phyloP scores from a whole-genome alignment of 352 stramenopile genomes.

The Aphanomyces astaci region DNA sequence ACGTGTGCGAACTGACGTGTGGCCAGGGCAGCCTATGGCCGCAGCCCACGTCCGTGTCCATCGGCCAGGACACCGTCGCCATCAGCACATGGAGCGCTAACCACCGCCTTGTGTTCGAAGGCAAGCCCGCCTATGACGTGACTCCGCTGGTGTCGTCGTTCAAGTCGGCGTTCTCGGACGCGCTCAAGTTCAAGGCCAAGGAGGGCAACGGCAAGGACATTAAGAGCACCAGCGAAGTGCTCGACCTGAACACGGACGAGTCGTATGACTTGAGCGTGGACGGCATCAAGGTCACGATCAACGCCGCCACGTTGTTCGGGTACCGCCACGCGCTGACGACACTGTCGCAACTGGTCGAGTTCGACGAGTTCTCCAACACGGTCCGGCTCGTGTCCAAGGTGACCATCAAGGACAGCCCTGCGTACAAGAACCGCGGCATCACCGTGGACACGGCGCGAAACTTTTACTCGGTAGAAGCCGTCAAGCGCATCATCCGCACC shows the following conservation, averaged over 20 bases:
- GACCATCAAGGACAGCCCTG: slow-evolving; percentile 5
- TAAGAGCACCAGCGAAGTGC: too few relatives aligned
- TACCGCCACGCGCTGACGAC: slow-evolving; percentile 19
- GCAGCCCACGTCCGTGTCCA: not conserved
- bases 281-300: not conserved
- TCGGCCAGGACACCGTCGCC: not conserved
- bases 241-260: too few relatives aligned
- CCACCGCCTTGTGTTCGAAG: slow-evolving; percentile 9
- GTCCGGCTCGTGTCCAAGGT: not conserved
- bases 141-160: too few relatives aligned
- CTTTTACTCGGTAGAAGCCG: slow-evolving; percentile 4
- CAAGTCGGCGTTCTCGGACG: too few relatives aligned
- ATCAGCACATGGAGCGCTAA: not conserved
- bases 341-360: slow-evolving; percentile 12
- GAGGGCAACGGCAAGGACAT: too few relatives aligned
- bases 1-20: slow-evolving; percentile 10
- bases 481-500: slow-evolving; percentile 11
- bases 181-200: too few relatives aligned
- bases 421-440: slow-evolving; percentile 11
- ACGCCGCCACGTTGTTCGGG: slow-evolving; percentile 1
- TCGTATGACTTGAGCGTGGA: too few relatives aligned
- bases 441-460: slow-evolving; percentile 13
- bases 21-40: slow-evolving; percentile 13
- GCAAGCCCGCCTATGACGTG: too few relatives aligned
- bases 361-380: slow-evolving; percentile 5